Evolutionary conservation across 176 grass and related monocot genomes (phyloP), one percentile per base, ranked within the genome.

Genomic region (Oryza meridionalis): DNA sequence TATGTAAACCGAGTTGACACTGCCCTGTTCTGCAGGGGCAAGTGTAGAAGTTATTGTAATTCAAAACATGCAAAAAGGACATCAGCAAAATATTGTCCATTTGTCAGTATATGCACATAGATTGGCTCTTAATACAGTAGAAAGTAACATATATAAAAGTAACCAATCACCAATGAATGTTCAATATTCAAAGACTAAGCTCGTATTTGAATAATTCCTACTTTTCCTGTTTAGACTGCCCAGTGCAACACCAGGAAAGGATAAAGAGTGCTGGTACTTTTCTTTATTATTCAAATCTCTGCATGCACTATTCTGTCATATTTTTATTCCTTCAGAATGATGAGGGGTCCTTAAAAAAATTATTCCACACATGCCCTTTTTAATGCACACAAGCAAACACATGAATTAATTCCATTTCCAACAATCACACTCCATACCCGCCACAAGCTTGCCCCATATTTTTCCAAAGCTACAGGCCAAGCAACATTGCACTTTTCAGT

Each of bases 161-260:
- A 81, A 80, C 31, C n/a, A 0, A 64, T 74, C 3, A 43, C 53
- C 53, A 62, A 62, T 62, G 21, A 29, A 71, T 65, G 3, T 31
- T 15, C 42, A 90, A 69, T 90, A 79, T 75, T 51, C 32, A 80
- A 84, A 84, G 63, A 76, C 84, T 62, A 55, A 45, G 31, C 32
- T 84, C 83, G 15, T 62, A 35, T 47, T 25, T 73, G 81, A 84
- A 43, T 14, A 72, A 35, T 29, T 69, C 25, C 25, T 32, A 76
- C 69, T 45, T 84, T 43, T 75, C 8, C 14, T 62, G 33, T 44
- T 62, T 79, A 87, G 70, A 64, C 31, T 16, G 31, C 40, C 16
- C 33, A n/a, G 43, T 46, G 40, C 26, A 45, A 37, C 61, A 75
- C 75, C 80, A 74, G 77, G 31, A 64, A 64, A 65, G 29, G 29